phyloP scores from a whole-genome alignment of 2,329 filamentous ascomycete genomes.

The Colletotrichum lindemuthianum region DNA sequence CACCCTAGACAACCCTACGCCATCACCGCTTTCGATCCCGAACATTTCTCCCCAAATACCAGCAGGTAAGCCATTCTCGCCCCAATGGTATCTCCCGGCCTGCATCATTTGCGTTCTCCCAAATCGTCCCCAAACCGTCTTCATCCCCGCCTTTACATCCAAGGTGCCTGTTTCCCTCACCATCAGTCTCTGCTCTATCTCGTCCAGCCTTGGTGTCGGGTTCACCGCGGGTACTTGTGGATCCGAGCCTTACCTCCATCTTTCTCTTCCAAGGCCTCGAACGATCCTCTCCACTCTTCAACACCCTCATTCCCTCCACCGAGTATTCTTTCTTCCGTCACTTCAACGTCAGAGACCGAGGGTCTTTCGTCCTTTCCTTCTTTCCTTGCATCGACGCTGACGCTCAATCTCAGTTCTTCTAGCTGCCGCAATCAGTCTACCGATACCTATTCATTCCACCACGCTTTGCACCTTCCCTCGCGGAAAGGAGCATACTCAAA shows the following conservation, averaged over 20 bases:
- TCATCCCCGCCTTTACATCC: no score
- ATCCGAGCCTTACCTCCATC: conserved; percentile 30
- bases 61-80: conserved; percentile 14
- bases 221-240: conserved; percentile 17
- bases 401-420: background rate
- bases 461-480: conserved; percentile 23
- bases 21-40: conserved; percentile 35
- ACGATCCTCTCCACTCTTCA: conserved; percentile 30
- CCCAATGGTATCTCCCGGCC: background rate
- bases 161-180: no score
- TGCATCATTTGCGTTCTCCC: background rate
- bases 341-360: conserved; percentile 9
- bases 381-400: conserved; percentile 18
- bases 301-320: conserved; percentile 36
- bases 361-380: background rate
- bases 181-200: conserved; percentile 12
- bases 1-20: conserved; percentile 18
- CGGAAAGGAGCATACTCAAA: conserved; percentile 34
- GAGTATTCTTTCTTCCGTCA: conserved; percentile 26
- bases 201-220: conserved; percentile 25
- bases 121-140: no score
- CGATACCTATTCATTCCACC: background rate
- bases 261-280: conserved; percentile 15
- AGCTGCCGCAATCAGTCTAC: background rate
- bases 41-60: conserved; percentile 13